Conservation (phyloP, 2,329 filamentous ascomycete genomes). For the Pseudophaeomoniella oleicola region DNA sequence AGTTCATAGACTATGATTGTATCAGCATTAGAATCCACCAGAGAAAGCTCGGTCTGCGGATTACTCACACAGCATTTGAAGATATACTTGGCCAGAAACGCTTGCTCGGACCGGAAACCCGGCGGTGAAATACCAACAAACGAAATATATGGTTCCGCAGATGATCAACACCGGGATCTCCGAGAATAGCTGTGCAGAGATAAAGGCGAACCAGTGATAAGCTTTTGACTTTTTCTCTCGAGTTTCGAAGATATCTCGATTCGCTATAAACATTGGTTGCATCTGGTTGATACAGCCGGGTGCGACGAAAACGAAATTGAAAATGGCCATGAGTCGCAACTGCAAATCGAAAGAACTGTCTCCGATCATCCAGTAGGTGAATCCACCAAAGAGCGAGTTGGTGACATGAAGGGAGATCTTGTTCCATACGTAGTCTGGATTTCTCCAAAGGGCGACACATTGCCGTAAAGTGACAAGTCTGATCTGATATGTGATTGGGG, state of each 20-base stretch:
- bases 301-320: slow-evolving; percentile 50
- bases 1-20: slow-evolving; percentile 23
- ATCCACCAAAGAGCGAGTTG: slow-evolving; percentile 45
- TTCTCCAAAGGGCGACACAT: too few relatives aligned
- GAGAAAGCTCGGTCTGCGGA: background rate
- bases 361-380: slow-evolving; percentile 47
- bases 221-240: slow-evolving; percentile 48
- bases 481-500: too few relatives aligned
- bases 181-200: slow-evolving; percentile 34
- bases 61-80: slow-evolving; percentile 23
- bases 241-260: slow-evolving; percentile 42
- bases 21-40: slow-evolving; percentile 1
- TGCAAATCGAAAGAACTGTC: slow-evolving; percentile 36
- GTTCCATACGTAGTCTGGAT: slow-evolving; percentile 33
- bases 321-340: slow-evolving; percentile 42
- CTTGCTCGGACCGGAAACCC: slow-evolving; percentile 24
- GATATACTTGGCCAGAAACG: slow-evolving; percentile 21
- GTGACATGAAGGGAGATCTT: slow-evolving; percentile 37
- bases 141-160: slow-evolving; percentile 30
- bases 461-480: too few relatives aligned
- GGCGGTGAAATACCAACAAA: slow-evolving; percentile 45
- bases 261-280: slow-evolving; percentile 43
- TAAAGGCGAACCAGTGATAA: slow-evolving; percentile 46
- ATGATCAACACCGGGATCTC: slow-evolving; percentile 32
- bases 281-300: slow-evolving; percentile 44